Conservation (phyloP, 129 eudicot genomes). For the Lactuca sativa region DNA sequence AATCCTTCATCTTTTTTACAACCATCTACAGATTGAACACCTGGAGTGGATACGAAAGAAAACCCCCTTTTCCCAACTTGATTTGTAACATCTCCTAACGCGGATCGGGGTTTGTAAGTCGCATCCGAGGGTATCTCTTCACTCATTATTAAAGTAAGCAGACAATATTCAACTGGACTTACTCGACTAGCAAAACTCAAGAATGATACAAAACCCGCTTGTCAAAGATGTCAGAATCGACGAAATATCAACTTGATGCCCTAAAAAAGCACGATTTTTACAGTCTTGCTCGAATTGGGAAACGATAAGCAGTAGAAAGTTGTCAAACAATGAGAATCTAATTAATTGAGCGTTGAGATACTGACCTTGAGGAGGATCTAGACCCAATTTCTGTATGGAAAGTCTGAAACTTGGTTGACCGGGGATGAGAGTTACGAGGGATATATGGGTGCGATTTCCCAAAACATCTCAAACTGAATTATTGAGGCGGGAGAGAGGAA, state of each 20-base stretch:
- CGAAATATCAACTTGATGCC: conserved; percentile 15
- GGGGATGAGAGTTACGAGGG: conserved; percentile 19
- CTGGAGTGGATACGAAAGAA: conserved; percentile 25
- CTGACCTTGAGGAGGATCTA: conserved; percentile 25
- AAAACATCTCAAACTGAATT: conserved; percentile 22
- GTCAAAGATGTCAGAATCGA: conserved; percentile 3
- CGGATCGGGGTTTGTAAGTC: conserved; percentile 42
- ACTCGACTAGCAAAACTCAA: not conserved
- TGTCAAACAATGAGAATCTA: not conserved
- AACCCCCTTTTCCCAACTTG: conserved; percentile 57
- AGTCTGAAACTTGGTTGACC: conserved; percentile 5
- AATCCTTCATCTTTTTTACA: conserved; percentile 20
- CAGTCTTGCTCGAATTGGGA: conserved; percentile 16
- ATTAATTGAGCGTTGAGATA: conserved; percentile 13
- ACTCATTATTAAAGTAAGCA: conserved; percentile 34
- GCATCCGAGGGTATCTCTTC: conserved; percentile 35
- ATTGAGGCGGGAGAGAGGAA: conserved; percentile 29
- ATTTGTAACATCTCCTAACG: conserved; percentile 75
- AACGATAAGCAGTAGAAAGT: conserved; percentile 13
- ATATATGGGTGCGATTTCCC: conserved; percentile 14
- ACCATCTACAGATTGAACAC: conserved; percentile 27
- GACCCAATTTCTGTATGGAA: conserved; percentile 6
- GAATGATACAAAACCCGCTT: not conserved
- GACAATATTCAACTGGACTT: not conserved
- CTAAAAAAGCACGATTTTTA: conserved; percentile 11